Evolutionary conservation across 176 grass and related monocot genomes (phyloP).

Genomic region (Metroxylon sagu): DNA sequence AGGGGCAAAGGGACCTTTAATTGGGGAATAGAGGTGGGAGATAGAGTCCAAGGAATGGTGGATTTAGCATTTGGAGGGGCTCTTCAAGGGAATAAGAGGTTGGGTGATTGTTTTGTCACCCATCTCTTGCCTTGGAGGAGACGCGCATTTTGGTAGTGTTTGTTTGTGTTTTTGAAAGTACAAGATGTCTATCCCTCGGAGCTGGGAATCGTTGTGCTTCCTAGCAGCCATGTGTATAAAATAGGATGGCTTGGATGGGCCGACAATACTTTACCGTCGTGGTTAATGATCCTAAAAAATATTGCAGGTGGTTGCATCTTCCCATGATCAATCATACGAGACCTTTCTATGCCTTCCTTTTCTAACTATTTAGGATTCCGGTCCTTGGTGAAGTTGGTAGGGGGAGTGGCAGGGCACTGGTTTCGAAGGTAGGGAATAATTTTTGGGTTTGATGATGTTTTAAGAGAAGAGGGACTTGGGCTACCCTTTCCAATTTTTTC

Average conservation of each 20-base stretch:
- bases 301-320: background rate
- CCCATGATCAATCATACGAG: background rate
- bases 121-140: background rate
- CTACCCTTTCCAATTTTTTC: background rate
- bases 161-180: no score
- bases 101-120: no score
- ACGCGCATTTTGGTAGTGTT: background rate
- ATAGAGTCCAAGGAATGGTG: background rate
- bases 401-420: background rate
- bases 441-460: constrained; percentile 7
- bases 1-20: background rate
- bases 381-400: background rate
- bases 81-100: background rate
- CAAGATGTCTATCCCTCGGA: no score
- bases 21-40: background rate
- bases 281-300: background rate
- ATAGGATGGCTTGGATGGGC: background rate
- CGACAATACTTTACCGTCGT: background rate
- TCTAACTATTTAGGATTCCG: background rate
- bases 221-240: background rate
- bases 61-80: constrained; percentile 6
- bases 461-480: no score
- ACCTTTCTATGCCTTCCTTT: no score
- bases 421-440: constrained; percentile 10
- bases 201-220: background rate